A percentile compares a stretch with the other conserved stretches of the same genome.
Evolutionary conservation across 192 early-diverging fungal species (phyloP).

Genomic region (Irineochytrium annulatum): DNA sequence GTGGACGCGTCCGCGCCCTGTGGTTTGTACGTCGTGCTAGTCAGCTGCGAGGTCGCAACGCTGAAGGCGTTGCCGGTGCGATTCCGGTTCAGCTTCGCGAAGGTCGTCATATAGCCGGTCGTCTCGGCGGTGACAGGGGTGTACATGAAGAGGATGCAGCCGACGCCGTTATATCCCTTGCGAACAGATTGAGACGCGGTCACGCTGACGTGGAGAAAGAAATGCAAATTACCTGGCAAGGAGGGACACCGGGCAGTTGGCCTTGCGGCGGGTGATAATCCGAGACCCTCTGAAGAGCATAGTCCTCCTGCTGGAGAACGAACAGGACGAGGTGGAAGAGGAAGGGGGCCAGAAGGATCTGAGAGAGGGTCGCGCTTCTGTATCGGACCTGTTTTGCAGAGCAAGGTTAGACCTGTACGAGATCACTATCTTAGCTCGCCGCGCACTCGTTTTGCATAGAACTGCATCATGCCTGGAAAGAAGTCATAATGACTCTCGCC

Average conservation of each 20-base stretch:
- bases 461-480: too few relatives aligned
- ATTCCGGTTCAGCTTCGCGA: slow-evolving; percentile 10
- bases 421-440: too few relatives aligned
- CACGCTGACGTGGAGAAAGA: neutral
- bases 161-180: slow-evolving; percentile 6
- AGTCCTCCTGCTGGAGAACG: slow-evolving; percentile 50
- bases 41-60: slow-evolving; percentile 42
- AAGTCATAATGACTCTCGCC: too few relatives aligned
- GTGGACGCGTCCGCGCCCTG: slow-evolving; percentile 39
- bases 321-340: slow-evolving; percentile 65
- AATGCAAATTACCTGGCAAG: slow-evolving; percentile 18
- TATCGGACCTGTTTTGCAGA: slow-evolving; percentile 51
- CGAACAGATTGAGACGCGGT: neutral
- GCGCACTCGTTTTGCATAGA: too few relatives aligned
- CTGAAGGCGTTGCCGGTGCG: slow-evolving; percentile 10
- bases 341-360: slow-evolving; percentile 60
- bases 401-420: slow-evolving; percentile 12
- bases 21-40: slow-evolving; percentile 44
- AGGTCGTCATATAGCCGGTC: slow-evolving; percentile 22
- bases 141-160: slow-evolving; percentile 26
- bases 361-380: slow-evolving; percentile 56
- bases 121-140: slow-evolving; percentile 15
- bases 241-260: slow-evolving; percentile 44
- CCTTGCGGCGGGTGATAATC: slow-evolving; percentile 35
- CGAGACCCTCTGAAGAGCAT: slow-evolving; percentile 33